phyloP scores from a whole-genome alignment of 768 basidiomycete genomes.

The Mycena belliarum region DNA sequence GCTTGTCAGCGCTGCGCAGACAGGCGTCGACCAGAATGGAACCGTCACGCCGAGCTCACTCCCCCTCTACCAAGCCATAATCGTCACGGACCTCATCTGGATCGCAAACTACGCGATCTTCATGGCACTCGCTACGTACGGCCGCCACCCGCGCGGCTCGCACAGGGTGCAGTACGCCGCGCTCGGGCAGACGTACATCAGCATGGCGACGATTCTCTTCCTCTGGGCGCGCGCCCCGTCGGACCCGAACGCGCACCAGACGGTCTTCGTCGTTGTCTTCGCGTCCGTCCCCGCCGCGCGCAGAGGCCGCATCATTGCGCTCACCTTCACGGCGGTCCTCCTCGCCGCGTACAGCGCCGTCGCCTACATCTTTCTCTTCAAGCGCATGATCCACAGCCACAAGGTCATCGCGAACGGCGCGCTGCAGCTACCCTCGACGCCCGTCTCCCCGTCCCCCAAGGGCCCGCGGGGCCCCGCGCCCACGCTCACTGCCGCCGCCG shows the following conservation, averaged over 20 bases:
- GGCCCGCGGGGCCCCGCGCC: background rate
- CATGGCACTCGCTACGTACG: conserved; percentile 29
- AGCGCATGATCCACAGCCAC: background rate
- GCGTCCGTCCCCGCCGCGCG: conserved; percentile 1
- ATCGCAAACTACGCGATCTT: conserved; percentile 29
- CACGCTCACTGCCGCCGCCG: background rate
- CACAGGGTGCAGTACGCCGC: conserved; percentile 24
- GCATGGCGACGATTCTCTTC: conserved; percentile 22
- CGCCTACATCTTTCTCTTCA: conserved; percentile 5
- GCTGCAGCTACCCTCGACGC: background rate
- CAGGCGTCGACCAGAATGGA: too few species aligned
- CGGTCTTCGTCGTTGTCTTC: background rate
- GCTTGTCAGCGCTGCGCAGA: conserved; percentile 22
- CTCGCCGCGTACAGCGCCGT: conserved; percentile 9
- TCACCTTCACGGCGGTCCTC: conserved; percentile 4
- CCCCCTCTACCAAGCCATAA: conserved; percentile 27
- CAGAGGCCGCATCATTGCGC: conserved; percentile 6
- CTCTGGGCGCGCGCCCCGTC: conserved; percentile 15
- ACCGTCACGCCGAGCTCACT: too few species aligned
- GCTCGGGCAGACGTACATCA: conserved; percentile 25
- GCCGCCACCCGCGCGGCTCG: conserved; percentile 21
- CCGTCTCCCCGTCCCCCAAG: background rate
- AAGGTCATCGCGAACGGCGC: too few species aligned
- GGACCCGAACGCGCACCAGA: background rate
- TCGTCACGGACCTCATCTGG: conserved; percentile 28